Conservation (phyloP, 345 rosid genomes). For the Geranium rotundifolium region DNA sequence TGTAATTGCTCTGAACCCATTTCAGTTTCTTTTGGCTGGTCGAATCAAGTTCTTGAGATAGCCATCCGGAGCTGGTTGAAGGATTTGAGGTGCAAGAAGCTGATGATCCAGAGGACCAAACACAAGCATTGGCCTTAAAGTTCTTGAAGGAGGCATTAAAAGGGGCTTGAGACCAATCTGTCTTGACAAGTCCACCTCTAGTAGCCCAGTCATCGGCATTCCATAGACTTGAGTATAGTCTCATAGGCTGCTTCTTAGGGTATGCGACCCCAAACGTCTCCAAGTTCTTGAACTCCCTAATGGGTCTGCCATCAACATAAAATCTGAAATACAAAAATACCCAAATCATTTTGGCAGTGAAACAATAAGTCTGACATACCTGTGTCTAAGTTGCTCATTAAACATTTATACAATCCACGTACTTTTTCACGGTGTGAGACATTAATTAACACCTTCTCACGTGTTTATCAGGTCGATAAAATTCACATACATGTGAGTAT, state of each 20-base stretch:
- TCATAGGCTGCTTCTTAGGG: background rate
- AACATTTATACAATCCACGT: no score
- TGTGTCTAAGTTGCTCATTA: no score
- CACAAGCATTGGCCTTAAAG: constrained; percentile 2
- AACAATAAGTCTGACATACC: background rate
- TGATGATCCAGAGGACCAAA: background rate
- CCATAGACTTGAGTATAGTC: background rate
- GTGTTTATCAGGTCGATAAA: no score
- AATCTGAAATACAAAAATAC: background rate
- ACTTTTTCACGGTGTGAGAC: no score
- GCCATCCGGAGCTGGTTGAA: background rate
- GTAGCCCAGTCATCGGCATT: no score
- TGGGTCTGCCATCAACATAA: background rate
- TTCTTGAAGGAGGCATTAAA: background rate
- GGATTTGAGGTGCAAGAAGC: background rate
- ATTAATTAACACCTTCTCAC: no score
- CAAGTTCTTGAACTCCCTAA: constrained; percentile 2
- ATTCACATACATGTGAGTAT: no score
- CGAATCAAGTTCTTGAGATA: background rate
- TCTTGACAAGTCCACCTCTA: constrained; percentile 3
- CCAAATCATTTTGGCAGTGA: background rate
- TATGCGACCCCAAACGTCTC: background rate
- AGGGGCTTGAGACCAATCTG: constrained; percentile 2
- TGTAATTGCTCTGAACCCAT: background rate
- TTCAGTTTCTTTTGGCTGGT: background rate